Base-by-base conservation (phyloP, 2,329 filamentous ascomycete genomes). In the Dothistroma pini region DNA sequence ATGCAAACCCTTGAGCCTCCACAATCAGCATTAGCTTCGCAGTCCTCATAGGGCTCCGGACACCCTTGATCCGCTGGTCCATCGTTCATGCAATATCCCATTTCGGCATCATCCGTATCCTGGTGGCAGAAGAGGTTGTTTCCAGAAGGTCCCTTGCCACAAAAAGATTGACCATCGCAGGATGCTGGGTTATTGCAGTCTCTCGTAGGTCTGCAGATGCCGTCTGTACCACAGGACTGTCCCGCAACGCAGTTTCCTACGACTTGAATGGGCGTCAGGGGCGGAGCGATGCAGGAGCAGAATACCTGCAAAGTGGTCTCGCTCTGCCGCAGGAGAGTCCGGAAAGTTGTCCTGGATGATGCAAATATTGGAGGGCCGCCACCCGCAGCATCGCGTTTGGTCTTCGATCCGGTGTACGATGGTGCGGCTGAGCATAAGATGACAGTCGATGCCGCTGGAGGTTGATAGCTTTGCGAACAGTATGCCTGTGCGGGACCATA, bases 51-150 rank as follows among this genome's bases (percentile, higher is more conserved):
- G 1, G 31, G 19, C 2, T 60, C 57, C 1, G 62, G 64, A 54
- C 64, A 66, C 31, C 58, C 62, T 11, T 44, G 29, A 6, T 22
- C 48, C 9, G 35, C 22, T 9, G 60, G 62, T 3, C 64, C 64
- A 22, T 59, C 48, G 34, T 56, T 55, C 60, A 66, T 64, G 19
- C 62, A 66, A 48, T 66, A 66, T 4, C 64, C 64, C 21, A 32
- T 44, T 7, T 49, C 44, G 8, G 59, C n/a, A n/a, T 61, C 54
- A 4, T 66, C 64, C 1, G 58, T 61, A 41, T 66, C 64, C 1
- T 56, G 60, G 44, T 66, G 64, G 34, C 64, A 66, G 58, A 63
- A 66, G 54, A 59, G 61, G 51, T 57, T 58, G 25, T 56, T 56
- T 9, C 57, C 54, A n/a, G 56, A 52, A n/a, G 62, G 44, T 1